Conservation (phyloP, 2,329 filamentous ascomycete genomes). For the Herpotrichia juniperi region DNA sequence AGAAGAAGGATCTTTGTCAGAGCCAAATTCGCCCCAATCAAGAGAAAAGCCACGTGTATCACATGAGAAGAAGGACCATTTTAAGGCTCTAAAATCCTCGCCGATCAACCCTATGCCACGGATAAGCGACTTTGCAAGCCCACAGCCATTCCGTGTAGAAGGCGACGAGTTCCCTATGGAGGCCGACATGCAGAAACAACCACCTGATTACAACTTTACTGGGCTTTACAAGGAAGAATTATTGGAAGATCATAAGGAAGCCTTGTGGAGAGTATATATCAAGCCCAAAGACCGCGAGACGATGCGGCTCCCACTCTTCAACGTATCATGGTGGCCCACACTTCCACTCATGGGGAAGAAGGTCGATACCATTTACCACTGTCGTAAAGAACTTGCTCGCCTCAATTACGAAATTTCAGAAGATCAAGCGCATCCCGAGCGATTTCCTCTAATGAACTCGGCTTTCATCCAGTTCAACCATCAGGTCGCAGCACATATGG, state of each 20-base stretch:
- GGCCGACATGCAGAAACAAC: constrained; percentile 23
- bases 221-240: constrained; percentile 38
- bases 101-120: constrained; percentile 31
- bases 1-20: constrained; percentile 23
- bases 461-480: constrained; percentile 99
- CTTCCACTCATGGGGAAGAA: constrained; percentile 85
- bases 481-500: constrained; percentile 97
- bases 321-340: constrained; percentile 72
- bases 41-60: constrained; percentile 18
- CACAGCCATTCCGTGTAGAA: constrained; percentile 49
- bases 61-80: constrained; percentile 11
- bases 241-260: constrained; percentile 39
- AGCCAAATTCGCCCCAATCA: constrained; percentile 29
- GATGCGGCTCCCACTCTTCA: constrained; percentile 69
- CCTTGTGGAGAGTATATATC: constrained; percentile 83
- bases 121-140: constrained; percentile 49
- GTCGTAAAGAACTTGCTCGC: constrained; percentile 81
- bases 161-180: constrained; percentile 46
- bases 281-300: constrained; percentile 83
- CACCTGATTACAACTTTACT: constrained; percentile 36
- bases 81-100: constrained; percentile 31
- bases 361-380: constrained; percentile 93
- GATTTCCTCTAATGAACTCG: constrained; percentile 91
- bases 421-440: constrained; percentile 84
- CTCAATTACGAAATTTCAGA: constrained; percentile 91